Base-by-base conservation (phyloP, 805 yeast genomes). In the Ogataea sp. region DNA sequence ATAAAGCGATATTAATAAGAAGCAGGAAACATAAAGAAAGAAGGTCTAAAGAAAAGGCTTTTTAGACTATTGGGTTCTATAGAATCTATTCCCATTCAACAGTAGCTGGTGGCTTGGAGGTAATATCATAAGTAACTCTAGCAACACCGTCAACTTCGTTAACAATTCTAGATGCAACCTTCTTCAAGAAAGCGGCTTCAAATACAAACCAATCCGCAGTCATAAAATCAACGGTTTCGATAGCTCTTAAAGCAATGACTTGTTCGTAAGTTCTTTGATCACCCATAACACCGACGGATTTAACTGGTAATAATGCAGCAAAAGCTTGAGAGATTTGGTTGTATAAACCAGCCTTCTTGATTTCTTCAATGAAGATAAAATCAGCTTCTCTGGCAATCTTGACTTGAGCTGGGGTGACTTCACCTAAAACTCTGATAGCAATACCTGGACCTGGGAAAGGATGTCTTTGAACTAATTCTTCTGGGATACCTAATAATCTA, bases 361-460 rank as follows among this genome's bases (percentile, higher is more conserved):
- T 93, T 73, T 93, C 99, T 67, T 85, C 95, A 58, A 93, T 93
- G 74, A 85, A 93, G 55, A 93, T 93, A 64, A 71, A 73, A 64
- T 93, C 99, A 46, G 99, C 98, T 62, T 87, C 90, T 68, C 97
- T 83, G 34, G 97, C 98, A 59, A 93, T 93, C 59, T 79, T 90
- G 42, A 93, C 93, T 70, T 93, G 98, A 49, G 72, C 79, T 51
- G 78, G 83, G 43, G 96, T 85, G 47, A 93, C 97, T 70, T 90
- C 97, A 53, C 99, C 99, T 36, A 93, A 72, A 41, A 93, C 94
- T 68, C 99, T 83, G 64, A 93, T 93, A 52, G 97, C 99, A 60
- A 93, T 84, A 71, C 99, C 99, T 62, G 99, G 99, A 62, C 99
- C 99, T 55, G 99, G 99, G 95, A 93, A 93, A 42, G 99, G 99